Conservation (phyloP, 164 flowering plant genomes). For the Taxillus chinensis region DNA sequence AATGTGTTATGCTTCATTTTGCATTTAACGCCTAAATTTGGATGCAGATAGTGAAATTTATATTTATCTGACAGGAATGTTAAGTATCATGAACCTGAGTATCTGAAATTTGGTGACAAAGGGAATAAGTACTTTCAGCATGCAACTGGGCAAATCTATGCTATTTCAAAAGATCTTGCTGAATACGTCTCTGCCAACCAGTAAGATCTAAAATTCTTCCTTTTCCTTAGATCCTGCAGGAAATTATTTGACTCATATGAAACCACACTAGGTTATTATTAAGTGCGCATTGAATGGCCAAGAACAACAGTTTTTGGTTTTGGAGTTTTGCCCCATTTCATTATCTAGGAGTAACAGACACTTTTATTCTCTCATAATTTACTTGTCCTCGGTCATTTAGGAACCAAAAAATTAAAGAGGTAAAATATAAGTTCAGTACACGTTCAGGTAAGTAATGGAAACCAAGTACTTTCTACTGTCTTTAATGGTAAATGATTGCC, state of each 20-base stretch:
- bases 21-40: too few relatives aligned
- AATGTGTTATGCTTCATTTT: not conserved
- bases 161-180: conserved; percentile 86
- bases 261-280: too few relatives aligned
- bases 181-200: conserved; percentile 75
- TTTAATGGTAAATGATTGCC: too few relatives aligned
- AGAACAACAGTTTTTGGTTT: too few relatives aligned
- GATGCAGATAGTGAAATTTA: not conserved
- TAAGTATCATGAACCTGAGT: conserved; percentile 94
- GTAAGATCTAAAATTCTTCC: conserved; percentile 19
- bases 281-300: too few relatives aligned
- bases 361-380: not conserved
- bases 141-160: conserved; percentile 94
- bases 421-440: too few relatives aligned
- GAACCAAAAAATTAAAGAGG: too few relatives aligned
- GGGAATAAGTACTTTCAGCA: conserved; percentile 95
- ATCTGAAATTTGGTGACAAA: conserved; percentile 96
- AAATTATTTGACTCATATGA: too few relatives aligned
- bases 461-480: too few relatives aligned
- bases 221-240: too few relatives aligned
- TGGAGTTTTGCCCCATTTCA: not conserved
- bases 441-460: too few relatives aligned
- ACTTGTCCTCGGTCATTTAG: not conserved
- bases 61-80: conserved; percentile 42
- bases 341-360: not conserved